Evolutionary conservation across 1,284 basidiomycete genomes (phyloP), one percentile per base, ranked within the genome.

Genomic region (Papiliotrema fonsecae): DNA sequence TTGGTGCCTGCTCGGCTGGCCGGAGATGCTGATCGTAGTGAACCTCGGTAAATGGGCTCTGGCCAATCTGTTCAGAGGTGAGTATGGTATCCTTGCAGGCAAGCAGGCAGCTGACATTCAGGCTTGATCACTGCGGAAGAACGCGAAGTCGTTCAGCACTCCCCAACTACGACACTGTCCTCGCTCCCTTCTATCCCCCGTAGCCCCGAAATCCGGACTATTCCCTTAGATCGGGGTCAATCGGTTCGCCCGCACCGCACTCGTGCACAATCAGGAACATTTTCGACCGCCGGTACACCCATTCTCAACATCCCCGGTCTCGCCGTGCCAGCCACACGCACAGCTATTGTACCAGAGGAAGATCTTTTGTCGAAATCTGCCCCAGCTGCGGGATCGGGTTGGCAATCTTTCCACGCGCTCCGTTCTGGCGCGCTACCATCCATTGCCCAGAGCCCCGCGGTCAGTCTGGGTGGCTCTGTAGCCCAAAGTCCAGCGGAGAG

Each of bases 251-350:
- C 58, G 0, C 64, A 67, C 45, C 60, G 68, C 19, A 47, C 61
- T 40, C 61, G 61, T 18, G 65, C 64, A 6, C 51, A 64, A 42
- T 57, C 61, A 27, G 53, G 53, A 16, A 59, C 61, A 3, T 59
- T 57, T 46, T 57, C 51, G 7, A 39, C 42, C 16, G 35, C 52
- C 10, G 49, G 42, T 38, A 56, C 51, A 19, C 70, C 58, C 13
- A 61, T 64, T 0, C 73, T 75, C 22, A 75, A 83, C 49, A 77
- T 79, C 26, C 80, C 85, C 2, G 78, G 81, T 0, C 78, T 84
- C 61, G 79, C 86, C 42, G 72, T 80, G 2, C 86, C 85, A 0
- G 86, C 86, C 2, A 69, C 83, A 14, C 75, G 81, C 14, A 83
- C 70, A 4, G 74, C 74, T 4, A 61, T 75, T 22, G 51, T 70